Percentiles rank a stretch among this genome's conserved stretches.
Conservation (phyloP, 768 basidiomycete species). For the Podaxis carcinomalis region DNA sequence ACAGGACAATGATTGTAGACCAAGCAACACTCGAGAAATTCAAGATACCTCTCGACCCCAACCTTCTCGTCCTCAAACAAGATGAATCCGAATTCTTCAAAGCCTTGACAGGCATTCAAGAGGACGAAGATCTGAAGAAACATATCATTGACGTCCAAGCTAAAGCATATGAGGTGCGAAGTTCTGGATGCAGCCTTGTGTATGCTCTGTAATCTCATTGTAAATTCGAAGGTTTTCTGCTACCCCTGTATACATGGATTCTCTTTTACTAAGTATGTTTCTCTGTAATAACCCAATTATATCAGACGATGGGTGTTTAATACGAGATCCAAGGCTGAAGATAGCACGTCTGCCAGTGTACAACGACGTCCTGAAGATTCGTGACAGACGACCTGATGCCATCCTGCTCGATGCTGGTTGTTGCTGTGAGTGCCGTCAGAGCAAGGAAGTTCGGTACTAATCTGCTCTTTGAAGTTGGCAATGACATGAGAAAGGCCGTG, state of each 20-base stretch:
- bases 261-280: constrained; percentile 27
- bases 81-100: not conserved
- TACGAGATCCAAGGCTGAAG: constrained; percentile 22
- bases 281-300: not conserved
- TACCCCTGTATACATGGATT: constrained; percentile 36
- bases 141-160: constrained; percentile 33
- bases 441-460: not conserved
- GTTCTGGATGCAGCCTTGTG: constrained; percentile 30
- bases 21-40: too few species aligned
- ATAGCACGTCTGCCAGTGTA: constrained; percentile 31
- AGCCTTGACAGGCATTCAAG: constrained; percentile 26
- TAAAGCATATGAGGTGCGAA: constrained; percentile 28
- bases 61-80: not conserved
- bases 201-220: too few species aligned
- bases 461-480: constrained; percentile 30
- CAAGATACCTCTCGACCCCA: not conserved
- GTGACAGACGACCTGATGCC: constrained; percentile 19
- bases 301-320: not conserved
- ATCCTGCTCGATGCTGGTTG: constrained; percentile 40
- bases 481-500: constrained; percentile 32
- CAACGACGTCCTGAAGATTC: constrained; percentile 24
- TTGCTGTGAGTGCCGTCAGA: constrained; percentile 27
- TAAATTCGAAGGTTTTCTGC: not conserved
- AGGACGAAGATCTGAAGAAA: constrained; percentile 31
- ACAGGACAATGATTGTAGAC: too few species aligned